Evolutionary conservation across 148 eudicot genomes (phyloP).

Genomic region (Chenopodium quinoa): DNA sequence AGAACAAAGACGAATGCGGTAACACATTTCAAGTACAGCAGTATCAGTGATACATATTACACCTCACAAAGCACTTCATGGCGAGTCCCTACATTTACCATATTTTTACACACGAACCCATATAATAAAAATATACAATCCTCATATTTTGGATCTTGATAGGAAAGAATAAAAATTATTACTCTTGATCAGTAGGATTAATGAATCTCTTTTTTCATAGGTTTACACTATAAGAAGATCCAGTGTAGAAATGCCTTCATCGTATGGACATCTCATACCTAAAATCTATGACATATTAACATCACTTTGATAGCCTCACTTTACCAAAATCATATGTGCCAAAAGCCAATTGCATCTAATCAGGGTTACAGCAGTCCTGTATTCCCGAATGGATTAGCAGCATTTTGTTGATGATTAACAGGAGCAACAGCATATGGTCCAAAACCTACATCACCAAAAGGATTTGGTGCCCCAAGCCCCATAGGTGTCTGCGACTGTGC

Average conservation of each 20-base stretch:
- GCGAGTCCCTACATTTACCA: neutral
- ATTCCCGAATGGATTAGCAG: constrained; percentile 46
- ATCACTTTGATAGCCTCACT: constrained; percentile 11
- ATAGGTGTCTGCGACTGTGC: constrained; percentile 47
- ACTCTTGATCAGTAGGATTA: constrained; percentile 12
- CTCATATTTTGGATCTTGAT: neutral
- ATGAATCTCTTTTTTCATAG: constrained; percentile 6
- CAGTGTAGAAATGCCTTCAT: neutral
- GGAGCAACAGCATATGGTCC: constrained; percentile 34
- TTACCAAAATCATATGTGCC: neutral
- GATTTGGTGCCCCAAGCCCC: constrained; percentile 33
- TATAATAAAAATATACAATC: constrained; percentile 12
- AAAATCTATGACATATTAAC: constrained; percentile 16
- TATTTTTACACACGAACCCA: constrained; percentile 3
- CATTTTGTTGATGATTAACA: constrained; percentile 31
- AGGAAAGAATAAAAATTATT: constrained; percentile 15
- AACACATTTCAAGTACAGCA: neutral
- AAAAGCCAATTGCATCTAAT: neutral
- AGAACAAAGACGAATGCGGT: neutral
- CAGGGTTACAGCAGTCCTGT: constrained; percentile 34
- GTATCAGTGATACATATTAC: neutral
- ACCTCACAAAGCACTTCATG: neutral
- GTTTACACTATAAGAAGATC: constrained; percentile 8
- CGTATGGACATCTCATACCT: constrained; percentile 11
- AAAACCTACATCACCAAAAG: constrained; percentile 38